Base-by-base conservation (phyloP, 1,284 basidiomycete genomes). In the Trametes polyzona region DNA sequence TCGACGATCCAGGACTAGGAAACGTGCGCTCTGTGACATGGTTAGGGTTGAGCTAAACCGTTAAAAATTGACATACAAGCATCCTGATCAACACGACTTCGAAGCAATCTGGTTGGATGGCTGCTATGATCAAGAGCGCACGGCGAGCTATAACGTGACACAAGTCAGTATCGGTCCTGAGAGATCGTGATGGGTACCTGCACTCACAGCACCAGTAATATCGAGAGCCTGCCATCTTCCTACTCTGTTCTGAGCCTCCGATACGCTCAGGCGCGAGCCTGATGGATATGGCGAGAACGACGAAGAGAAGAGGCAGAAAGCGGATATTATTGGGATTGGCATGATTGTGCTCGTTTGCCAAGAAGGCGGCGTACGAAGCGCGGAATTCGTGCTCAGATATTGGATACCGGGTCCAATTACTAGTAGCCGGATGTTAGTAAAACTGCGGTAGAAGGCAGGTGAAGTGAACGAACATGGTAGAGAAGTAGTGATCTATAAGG, bases 321-420 rank as follows among this genome's bases (percentile, higher is more conserved):
- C 93, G 87, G 62, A 95, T 85, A 67, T 95, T 90, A 59, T 86
- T 86, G 0, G 94, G 90, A 64, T 93, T 91, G 16, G 53, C 49
- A 12, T 32, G 7, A 88, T 83, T 82, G 17, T 83, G 81, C 16
- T 90, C 86, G 65, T 90, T 89, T 17, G 85, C 78, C 68, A 89
- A 90, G 42, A 97, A 79, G 26, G 93, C 88, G 40, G 87, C 81
- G 71, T 95, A 97, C 0, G 92, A 86, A 30, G 81, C 68, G 48
- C 94, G 83, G 72, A 97, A 97, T 54, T 93, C 88, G 46, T 83
- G 82, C 65, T 96, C 95, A 43, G 93, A 93, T 29, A 97, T 84
- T 27, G 95, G 95, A 72, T 96, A 95, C 36, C 95, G 86, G n/a
- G 94, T 94, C 83, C 92, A 94, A 70, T 97, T 97, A 72, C 95